phyloP scores from a whole-genome alignment of 2,329 filamentous ascomycete species.

The Aphanocladium album region DNA sequence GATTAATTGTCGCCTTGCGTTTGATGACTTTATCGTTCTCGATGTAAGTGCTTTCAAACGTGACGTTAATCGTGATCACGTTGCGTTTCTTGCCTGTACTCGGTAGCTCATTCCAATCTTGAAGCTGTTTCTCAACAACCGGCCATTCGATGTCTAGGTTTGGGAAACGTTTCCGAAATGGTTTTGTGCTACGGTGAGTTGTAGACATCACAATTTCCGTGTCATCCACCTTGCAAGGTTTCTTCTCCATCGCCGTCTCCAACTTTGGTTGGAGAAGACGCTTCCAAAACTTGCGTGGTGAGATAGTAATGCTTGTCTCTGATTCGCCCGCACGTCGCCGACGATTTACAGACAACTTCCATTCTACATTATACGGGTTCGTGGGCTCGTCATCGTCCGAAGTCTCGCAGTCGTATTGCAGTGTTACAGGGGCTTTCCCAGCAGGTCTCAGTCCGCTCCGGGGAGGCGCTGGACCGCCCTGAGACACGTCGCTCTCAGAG shows the following conservation, averaged over 20 bases:
- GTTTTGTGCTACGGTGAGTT: background rate
- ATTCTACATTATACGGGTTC: conserved; percentile 11
- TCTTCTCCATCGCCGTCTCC: conserved; percentile 1
- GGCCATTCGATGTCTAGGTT: conserved; percentile 12
- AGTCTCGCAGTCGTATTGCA: background rate
- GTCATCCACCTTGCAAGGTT: conserved; percentile 10
- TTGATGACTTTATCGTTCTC: conserved; percentile 6
- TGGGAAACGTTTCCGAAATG: background rate
- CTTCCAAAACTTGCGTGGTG: conserved; percentile 7
- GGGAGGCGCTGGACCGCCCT: too few relatives aligned
- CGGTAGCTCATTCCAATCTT: conserved; percentile 12
- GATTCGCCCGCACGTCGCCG: conserved; percentile 8
- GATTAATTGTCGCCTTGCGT: conserved; percentile 11
- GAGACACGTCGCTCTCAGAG: too few relatives aligned
- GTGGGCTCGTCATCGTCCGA: conserved; percentile 12
- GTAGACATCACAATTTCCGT: conserved; percentile 9
- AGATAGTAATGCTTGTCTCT: conserved; percentile 3
- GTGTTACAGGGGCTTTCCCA: background rate
- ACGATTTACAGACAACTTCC: conserved; percentile 8
- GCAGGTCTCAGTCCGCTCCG: too few relatives aligned
- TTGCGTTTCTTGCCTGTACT: conserved; percentile 11
- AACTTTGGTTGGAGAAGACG: conserved; percentile 7
- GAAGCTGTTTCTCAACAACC: conserved; percentile 4
- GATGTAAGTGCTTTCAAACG: conserved; percentile 9
- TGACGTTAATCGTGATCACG: conserved; percentile 11